Evolutionary conservation across 106 monocot genomes (phyloP).

Genomic region (Allium cepa): DNA sequence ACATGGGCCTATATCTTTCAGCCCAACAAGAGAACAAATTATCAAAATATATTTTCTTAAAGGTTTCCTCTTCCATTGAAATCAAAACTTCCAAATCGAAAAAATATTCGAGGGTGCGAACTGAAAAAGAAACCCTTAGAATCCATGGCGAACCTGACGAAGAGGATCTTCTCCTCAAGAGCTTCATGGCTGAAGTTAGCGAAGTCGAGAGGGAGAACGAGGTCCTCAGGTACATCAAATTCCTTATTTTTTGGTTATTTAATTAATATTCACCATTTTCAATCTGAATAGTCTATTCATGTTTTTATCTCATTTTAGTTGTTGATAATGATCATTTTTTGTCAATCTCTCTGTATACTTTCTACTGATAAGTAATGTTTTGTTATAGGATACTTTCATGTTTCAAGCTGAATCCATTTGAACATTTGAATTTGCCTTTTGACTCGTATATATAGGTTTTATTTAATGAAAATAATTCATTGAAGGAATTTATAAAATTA

Average conservation of each 20-base stretch:
- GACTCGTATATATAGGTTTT: no score
- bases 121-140: not conserved
- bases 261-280: not conserved
- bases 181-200: constrained; percentile 84
- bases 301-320: not conserved
- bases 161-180: constrained; percentile 70
- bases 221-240: constrained; percentile 46
- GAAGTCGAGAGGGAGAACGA: constrained; percentile 94
- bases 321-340: not conserved
- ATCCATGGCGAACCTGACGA: constrained; percentile 34
- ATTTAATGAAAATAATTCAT: no score
- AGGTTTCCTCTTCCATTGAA: not conserved
- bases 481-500: no score
- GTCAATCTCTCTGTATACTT: not conserved
- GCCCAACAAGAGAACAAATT: no score
- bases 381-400: constrained; percentile 81
- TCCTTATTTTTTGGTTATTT: not conserved
- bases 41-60: no score
- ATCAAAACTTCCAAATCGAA: not conserved
- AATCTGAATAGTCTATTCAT: not conserved
- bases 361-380: not conserved
- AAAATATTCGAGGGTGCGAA: not conserved
- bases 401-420: constrained; percentile 97
- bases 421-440: constrained; percentile 85
- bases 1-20: no score